Evolutionary conservation across 2,329 filamentous ascomycete species (phyloP).

Genomic region (Colletotrichum sublineola): DNA sequence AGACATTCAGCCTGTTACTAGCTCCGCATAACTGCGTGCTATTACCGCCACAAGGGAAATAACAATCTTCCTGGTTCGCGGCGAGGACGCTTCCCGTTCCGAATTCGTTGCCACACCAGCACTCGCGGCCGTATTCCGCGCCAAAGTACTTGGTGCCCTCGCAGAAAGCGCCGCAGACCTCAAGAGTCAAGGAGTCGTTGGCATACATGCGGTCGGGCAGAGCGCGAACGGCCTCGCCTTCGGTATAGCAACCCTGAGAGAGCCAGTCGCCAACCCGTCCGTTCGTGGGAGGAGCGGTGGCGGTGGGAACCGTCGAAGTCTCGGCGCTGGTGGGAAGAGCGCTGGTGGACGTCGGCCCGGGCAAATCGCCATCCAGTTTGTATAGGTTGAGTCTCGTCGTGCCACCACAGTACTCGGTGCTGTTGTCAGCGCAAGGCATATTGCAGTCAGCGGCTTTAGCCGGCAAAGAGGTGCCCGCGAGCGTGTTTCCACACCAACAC

Average conservation of each 20-base stretch:
- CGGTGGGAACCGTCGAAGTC: conserved; percentile 7
- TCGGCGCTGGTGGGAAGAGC: conserved; percentile 2
- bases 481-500: conserved; percentile 54
- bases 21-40: conserved; percentile 53
- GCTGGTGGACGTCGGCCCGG: conserved; percentile 12
- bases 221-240: conserved; percentile 50
- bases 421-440: conserved; percentile 53
- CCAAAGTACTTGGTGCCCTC: conserved; percentile 50
- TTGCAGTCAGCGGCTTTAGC: conserved; percentile 50
- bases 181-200: conserved; percentile 53
- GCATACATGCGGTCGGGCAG: conserved; percentile 48
- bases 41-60: conserved; percentile 51
- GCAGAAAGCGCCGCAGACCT: conserved; percentile 51
- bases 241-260: conserved; percentile 55
- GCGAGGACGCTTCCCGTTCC: conserved; percentile 48
- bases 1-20: conserved; percentile 51
- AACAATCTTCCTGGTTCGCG: conserved; percentile 51
- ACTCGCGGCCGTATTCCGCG: conserved; percentile 54
- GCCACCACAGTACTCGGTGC: conserved; percentile 55
- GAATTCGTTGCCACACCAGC: conserved; percentile 54
- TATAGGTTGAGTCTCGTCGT: conserved; percentile 53
- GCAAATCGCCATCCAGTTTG: conserved; percentile 42
- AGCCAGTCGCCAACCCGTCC: conserved; percentile 47
- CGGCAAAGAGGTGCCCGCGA: conserved; percentile 47
- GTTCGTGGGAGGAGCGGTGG: conserved; percentile 36